These are phyloP conservation scores for Phytophthora brassicae DNA, from an alignment of 352 stramenopile species.

Conservation along the genomic window DNA sequence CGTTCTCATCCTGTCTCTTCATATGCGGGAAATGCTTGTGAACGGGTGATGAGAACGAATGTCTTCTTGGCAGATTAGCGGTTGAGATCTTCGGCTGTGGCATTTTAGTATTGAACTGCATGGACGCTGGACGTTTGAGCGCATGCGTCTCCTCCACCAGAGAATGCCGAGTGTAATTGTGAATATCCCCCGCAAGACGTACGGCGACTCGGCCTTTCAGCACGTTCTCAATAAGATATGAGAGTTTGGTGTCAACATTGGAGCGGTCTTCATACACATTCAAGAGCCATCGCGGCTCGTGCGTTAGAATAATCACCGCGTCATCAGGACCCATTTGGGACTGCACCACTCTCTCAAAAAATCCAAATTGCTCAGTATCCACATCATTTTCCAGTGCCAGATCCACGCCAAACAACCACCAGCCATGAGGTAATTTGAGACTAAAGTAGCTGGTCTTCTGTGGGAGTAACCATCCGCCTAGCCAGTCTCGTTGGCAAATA, in stretches of 20 bases:
- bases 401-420: conserved; percentile 93
- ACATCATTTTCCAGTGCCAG: conserved; percentile 92
- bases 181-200: conserved; percentile 90
- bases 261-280: conserved; percentile 83
- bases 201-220: conserved; percentile 75
- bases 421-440: conserved; percentile 88
- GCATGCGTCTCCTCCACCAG: conserved; percentile 42
- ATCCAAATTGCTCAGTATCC: conserved; percentile 92
- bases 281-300: conserved; percentile 92
- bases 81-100: conserved; percentile 14
- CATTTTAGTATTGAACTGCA: conserved; percentile 29
- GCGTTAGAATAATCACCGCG: conserved; percentile 90
- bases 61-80: conserved; percentile 26
- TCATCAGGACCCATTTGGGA: conserved; percentile 80
- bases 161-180: conserved; percentile 94
- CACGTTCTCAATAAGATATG: conserved; percentile 73
- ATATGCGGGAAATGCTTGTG: conserved; percentile 85
- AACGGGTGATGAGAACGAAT: conserved; percentile 36
- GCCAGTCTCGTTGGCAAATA: conserved; percentile 90
- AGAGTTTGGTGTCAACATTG: conserved; percentile 75
- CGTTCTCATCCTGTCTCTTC: conserved; percentile 25
- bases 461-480: conserved; percentile 91
- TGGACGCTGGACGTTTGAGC: conserved; percentile 36
- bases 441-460: conserved; percentile 93
- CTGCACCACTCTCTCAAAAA: conserved; percentile 86